Evolutionary conservation across 768 basidiomycete species (phyloP).

Genomic region (Hericium alpestre): DNA sequence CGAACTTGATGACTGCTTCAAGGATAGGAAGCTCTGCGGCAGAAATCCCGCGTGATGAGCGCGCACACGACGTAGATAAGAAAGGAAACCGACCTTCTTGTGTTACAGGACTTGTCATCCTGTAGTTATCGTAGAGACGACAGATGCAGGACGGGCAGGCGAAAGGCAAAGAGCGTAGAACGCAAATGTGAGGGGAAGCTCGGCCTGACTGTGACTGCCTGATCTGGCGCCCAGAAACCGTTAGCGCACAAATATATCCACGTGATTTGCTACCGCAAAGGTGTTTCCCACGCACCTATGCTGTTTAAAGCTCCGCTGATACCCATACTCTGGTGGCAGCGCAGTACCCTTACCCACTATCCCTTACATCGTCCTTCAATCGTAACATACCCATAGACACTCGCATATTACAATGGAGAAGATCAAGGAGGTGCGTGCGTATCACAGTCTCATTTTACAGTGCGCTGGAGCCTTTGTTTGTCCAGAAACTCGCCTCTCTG

Average conservation of each 20-base stretch:
- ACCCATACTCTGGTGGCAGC: neutral
- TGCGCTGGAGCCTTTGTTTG: too few relatives aligned
- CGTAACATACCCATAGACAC: neutral
- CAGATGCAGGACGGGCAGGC: neutral
- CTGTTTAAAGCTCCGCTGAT: neutral
- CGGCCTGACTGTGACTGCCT: neutral
- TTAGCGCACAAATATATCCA: constrained; percentile 1
- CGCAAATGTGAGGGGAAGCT: neutral
- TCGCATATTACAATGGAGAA: constrained; percentile 29
- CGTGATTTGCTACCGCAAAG: constrained; percentile 2
- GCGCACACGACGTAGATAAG: constrained; percentile 12
- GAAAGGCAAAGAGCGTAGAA: neutral
- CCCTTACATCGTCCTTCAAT: constrained; percentile 2
- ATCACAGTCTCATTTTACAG: too few relatives aligned
- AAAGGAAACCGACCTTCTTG: constrained; percentile 55
- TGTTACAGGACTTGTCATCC: constrained; percentile 57
- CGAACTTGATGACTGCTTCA: constrained; percentile 84
- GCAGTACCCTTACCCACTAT: constrained; percentile 4
- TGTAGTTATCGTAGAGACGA: neutral
- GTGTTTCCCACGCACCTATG: constrained; percentile 8
- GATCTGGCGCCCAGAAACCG: neutral
- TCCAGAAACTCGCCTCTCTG: constrained; percentile 64
- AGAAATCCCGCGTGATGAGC: constrained; percentile 10
- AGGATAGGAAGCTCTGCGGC: constrained; percentile 81
- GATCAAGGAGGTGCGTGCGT: constrained; percentile 32